These are phyloP conservation scores for Prinsepia uniflora DNA, from an alignment of 306 rosid species.

Conservation along the genomic window DNA sequence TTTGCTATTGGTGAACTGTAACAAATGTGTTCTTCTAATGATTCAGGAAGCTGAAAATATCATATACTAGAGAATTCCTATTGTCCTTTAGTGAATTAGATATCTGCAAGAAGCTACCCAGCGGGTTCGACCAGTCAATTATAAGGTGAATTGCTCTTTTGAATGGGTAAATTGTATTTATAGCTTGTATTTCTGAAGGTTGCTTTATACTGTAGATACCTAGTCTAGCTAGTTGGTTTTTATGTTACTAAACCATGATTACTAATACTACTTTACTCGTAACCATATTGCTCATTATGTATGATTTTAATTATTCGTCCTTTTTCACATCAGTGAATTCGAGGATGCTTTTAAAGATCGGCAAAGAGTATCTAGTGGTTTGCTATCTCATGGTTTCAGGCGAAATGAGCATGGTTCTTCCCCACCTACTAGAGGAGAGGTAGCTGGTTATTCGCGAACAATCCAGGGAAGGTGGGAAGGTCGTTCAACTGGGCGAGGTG, in stretches of 20 bases:
- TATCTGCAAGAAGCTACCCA: slow-evolving; percentile 68
- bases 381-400: slow-evolving; percentile 55
- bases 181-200: slow-evolving; percentile 1
- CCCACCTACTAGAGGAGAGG: slow-evolving; percentile 80
- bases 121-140: slow-evolving; percentile 70
- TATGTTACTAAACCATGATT: slow-evolving; percentile 5
- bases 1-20: slow-evolving; percentile 19
- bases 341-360: slow-evolving; percentile 66
- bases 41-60: slow-evolving; percentile 53
- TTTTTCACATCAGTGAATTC: slow-evolving; percentile 55
- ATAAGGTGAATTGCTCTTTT: slow-evolving; percentile 46
- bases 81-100: slow-evolving; percentile 75
- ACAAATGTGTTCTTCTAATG: slow-evolving; percentile 23
- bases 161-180: neutral
- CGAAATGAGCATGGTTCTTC: slow-evolving; percentile 71
- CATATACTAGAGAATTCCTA: slow-evolving; percentile 72
- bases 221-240: neutral
- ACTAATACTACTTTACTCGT: slow-evolving; percentile 4
- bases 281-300: slow-evolving; percentile 23
- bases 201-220: neutral
- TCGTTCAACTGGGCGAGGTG: slow-evolving; percentile 73
- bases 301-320: neutral
- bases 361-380: slow-evolving; percentile 60
- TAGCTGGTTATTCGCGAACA: slow-evolving; percentile 53
- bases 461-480: slow-evolving; percentile 80